These are phyloP conservation scores for Aphanomyces cochlioides DNA, from an alignment of 352 stramenopile genomes.

Conservation along the genomic window DNA sequence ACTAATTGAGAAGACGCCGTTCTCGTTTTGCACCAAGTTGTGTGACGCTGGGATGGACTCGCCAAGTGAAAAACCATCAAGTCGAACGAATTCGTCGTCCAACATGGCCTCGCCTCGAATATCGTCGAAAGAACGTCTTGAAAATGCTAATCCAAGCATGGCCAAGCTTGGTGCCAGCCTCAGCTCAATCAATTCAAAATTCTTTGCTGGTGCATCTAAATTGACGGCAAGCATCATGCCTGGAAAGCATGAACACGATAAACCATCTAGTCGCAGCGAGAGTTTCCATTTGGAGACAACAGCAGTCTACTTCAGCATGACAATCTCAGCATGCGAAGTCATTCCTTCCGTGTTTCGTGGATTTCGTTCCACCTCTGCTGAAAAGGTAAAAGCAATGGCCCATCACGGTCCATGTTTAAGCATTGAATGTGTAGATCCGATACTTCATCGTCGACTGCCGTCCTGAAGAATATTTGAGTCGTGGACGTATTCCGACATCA, in stretches of 20 bases:
- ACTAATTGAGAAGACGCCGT: constrained; percentile 61
- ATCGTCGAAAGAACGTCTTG: constrained; percentile 13
- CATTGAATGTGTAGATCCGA: constrained; percentile 42
- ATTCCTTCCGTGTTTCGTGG: constrained; percentile 68
- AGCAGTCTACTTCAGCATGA: constrained; percentile 50
- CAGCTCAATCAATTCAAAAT: constrained; percentile 28
- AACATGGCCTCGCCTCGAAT: constrained; percentile 9
- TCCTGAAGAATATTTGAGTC: constrained; percentile 38
- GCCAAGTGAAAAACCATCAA: constrained; percentile 2
- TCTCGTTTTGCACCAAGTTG: constrained; percentile 54
- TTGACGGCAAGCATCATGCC: constrained; percentile 23
- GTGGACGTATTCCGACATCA: constrained; percentile 65
- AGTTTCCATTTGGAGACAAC: constrained; percentile 30
- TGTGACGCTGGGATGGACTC: constrained; percentile 40
- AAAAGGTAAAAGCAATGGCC: constrained; percentile 23
- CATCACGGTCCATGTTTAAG: background rate
- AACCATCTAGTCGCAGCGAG: constrained; percentile 17
- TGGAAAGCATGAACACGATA: background rate
- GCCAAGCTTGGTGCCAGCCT: constrained; percentile 10
- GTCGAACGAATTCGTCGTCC: constrained; percentile 16
- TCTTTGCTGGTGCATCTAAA: constrained; percentile 23
- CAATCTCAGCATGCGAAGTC: constrained; percentile 53
- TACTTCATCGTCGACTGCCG: constrained; percentile 82
- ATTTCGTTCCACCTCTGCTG: constrained; percentile 44
- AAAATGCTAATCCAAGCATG: background rate